A percentile compares a stretch with the other conserved stretches of the same genome.
Conservation (phyloP, 371 early-diverging fungal species). For the Lichtheimia corymbifera region DNA sequence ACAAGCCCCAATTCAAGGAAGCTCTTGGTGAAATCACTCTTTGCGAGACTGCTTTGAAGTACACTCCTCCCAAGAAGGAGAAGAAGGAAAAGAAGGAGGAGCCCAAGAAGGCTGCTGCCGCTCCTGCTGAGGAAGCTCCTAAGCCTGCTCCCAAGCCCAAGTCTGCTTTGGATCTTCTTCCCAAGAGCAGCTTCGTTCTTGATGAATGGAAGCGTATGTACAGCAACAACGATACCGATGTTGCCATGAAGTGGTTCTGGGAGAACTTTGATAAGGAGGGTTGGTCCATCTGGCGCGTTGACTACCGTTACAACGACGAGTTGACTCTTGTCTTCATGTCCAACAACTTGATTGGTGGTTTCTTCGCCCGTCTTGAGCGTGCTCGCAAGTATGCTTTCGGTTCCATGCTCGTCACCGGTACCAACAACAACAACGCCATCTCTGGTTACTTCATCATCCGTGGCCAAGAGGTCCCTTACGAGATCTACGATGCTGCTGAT, state of each 20-base stretch:
- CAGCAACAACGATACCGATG: slow-evolving; percentile 93
- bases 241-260: slow-evolving; percentile 93
- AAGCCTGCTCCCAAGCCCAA: slow-evolving; percentile 86
- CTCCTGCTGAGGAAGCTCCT: slow-evolving; percentile 40
- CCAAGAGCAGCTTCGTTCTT: slow-evolving; percentile 77
- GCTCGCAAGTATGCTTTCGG: slow-evolving; percentile 97
- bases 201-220: slow-evolving; percentile 97
- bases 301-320: slow-evolving; percentile 92
- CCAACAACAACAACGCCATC: slow-evolving; percentile 88
- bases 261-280: slow-evolving; percentile 84
- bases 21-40: slow-evolving; percentile 69
- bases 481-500: slow-evolving; percentile 88
- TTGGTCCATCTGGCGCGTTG: slow-evolving; percentile 84
- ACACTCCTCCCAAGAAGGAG: slow-evolving; percentile 62
- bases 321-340: slow-evolving; percentile 82
- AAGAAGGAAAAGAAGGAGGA: slow-evolving; percentile 37
- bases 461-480: slow-evolving; percentile 85
- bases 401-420: slow-evolving; percentile 82
- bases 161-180: slow-evolving; percentile 88
- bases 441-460: slow-evolving; percentile 93
- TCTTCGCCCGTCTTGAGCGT: slow-evolving; percentile 91
- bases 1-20: slow-evolving; percentile 81
- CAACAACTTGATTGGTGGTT: slow-evolving; percentile 88
- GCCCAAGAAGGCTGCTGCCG: slow-evolving; percentile 45
- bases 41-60: slow-evolving; percentile 57